phyloP scores from a whole-genome alignment of 1,284 basidiomycete species.

The Malassezia japonica region DNA sequence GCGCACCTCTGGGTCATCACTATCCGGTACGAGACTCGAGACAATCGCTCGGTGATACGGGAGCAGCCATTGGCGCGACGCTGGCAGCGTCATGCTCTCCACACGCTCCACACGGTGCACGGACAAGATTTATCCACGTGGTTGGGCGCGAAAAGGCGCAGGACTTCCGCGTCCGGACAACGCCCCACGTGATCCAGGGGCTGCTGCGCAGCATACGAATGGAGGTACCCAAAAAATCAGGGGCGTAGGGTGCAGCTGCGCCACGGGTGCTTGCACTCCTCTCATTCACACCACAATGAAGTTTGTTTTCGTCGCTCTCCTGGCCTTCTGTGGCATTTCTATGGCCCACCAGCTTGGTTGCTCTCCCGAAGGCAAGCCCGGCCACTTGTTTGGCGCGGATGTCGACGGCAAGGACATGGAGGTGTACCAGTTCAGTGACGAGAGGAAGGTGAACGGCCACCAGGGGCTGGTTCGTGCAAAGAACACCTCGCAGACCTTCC shows the following conservation, averaged over 20 bases:
- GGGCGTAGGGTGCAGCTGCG: too few species aligned
- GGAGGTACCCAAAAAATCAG: too few species aligned
- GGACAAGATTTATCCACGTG: too few species aligned
- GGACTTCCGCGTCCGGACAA: too few species aligned
- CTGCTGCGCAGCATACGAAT: too few species aligned
- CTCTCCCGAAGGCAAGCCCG: not conserved
- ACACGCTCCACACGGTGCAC: too few species aligned
- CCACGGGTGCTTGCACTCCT: too few species aligned
- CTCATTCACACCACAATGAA: too few species aligned
- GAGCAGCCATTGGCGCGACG: constrained; percentile 22
- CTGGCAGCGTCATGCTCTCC: constrained; percentile 1
- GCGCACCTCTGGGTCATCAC: constrained; percentile 36
- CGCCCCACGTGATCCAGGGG: too few species aligned
- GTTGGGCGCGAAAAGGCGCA: too few species aligned
- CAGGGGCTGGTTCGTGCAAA: not conserved
- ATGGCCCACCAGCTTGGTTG: not conserved
- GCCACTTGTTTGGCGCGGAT: not conserved
- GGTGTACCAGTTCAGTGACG: not conserved
- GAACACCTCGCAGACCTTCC: not conserved
- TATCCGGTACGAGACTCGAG: constrained; percentile 28
- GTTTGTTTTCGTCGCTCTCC: too few species aligned
- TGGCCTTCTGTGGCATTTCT: not conserved
- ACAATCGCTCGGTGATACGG: constrained; percentile 41
- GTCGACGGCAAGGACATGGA: not conserved
- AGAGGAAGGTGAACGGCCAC: constrained; percentile 3